phyloP scores from a whole-genome alignment of 75 land plant species.

The Adiantum capillusveneris region DNA sequence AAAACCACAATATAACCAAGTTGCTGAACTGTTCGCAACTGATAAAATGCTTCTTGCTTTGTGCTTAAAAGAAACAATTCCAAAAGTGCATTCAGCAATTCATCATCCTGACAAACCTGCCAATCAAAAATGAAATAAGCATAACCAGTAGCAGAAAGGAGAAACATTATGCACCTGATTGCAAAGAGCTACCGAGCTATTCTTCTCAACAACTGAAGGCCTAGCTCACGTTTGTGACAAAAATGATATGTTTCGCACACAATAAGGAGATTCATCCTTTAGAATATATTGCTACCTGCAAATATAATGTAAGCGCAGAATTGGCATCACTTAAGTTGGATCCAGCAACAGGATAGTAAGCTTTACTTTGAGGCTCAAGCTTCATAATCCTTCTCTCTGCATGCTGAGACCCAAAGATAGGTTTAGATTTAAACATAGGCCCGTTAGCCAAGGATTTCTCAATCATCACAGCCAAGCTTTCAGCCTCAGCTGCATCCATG shows the following conservation, averaged over 20 bases:
- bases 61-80: constrained; percentile 83
- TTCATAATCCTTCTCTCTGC: constrained; percentile 70
- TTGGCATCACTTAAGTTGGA: constrained; percentile 71
- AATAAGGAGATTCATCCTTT: too few species aligned
- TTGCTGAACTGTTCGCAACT: constrained; percentile 95
- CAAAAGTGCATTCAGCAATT: constrained; percentile 64
- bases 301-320: constrained; percentile 76
- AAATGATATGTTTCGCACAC: too few species aligned
- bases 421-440: constrained; percentile 35
- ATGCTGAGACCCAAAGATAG: constrained; percentile 72
- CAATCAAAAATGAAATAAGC: not conserved
- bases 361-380: constrained; percentile 46
- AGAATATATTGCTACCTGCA: too few species aligned
- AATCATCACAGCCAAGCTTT: constrained; percentile 52
- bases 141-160: too few species aligned
- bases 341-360: constrained; percentile 48
- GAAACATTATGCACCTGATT: too few species aligned
- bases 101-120: constrained; percentile 82
- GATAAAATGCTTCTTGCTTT: constrained; percentile 84
- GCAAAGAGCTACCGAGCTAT: too few species aligned
- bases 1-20: constrained; percentile 87
- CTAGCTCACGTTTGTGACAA: too few species aligned
- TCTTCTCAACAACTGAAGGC: too few species aligned
- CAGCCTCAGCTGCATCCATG: constrained; percentile 67
- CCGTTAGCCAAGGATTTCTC: constrained; percentile 56